phyloP scores from a whole-genome alignment of 2,329 filamentous ascomycete species.

The Hypocrella siamensis region DNA sequence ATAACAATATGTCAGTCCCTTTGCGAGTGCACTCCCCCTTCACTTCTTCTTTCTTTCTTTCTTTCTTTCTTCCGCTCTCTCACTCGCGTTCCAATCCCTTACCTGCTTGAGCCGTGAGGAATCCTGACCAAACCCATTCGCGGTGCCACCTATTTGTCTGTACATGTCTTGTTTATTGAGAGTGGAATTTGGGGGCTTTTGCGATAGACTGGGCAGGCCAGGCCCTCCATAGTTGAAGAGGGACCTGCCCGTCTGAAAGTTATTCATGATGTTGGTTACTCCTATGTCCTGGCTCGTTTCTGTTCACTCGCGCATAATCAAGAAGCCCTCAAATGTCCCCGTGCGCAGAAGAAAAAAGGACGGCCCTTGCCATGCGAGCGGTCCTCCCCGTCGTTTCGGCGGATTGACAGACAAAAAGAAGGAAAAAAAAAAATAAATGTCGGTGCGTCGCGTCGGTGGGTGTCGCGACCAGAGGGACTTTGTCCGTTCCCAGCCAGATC shows the following conservation, averaged over 20 bases:
- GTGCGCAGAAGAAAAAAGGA: too few relatives aligned
- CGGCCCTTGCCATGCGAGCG: too few relatives aligned
- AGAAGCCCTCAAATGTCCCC: too few relatives aligned
- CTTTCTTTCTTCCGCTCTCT: too few relatives aligned
- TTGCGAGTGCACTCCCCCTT: neutral
- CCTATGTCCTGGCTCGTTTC: conserved; percentile 1
- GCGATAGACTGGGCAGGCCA: conserved; percentile 13
- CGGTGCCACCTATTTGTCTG: conserved; percentile 34
- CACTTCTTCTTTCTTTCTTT: too few relatives aligned
- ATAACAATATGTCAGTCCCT: neutral
- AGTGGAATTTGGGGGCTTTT: conserved; percentile 19
- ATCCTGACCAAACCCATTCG: conserved; percentile 16
- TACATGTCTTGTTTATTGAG: conserved; percentile 39
- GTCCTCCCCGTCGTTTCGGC: too few relatives aligned
- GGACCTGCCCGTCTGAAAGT: conserved; percentile 17
- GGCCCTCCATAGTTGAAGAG: conserved; percentile 19
- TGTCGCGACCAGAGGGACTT: too few relatives aligned
- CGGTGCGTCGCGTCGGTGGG: too few relatives aligned
- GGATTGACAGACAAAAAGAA: too few relatives aligned
- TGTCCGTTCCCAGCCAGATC: too few relatives aligned
- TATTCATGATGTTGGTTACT: conserved; percentile 18
- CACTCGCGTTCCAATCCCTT: too few relatives aligned
- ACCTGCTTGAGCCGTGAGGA: conserved; percentile 42
- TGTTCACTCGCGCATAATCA: conserved; percentile 7
- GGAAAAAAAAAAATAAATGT: too few relatives aligned